Evolutionary conservation across 495 filamentous ascomycete species (phyloP).

Genomic region (Podospora pseudopauciseta): DNA sequence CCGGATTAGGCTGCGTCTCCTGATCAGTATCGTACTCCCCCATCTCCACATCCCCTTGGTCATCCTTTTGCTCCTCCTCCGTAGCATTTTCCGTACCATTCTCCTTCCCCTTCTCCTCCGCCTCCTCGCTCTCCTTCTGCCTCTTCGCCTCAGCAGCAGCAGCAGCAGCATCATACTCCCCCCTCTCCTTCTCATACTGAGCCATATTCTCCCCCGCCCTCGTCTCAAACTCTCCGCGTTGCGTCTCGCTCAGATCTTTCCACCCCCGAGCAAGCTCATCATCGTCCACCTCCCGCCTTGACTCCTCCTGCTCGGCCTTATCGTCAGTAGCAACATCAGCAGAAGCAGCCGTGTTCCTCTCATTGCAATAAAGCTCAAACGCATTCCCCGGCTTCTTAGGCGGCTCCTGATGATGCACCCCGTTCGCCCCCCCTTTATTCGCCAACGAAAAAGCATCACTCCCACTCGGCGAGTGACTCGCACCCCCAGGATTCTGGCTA

Average conservation of each 20-base stretch:
- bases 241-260: conserved; percentile 44
- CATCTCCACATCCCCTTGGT: conserved; percentile 46
- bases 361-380: conserved; percentile 52
- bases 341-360: conserved; percentile 31
- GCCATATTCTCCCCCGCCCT: conserved; percentile 40
- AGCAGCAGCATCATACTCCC: conserved; percentile 29
- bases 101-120: conserved; percentile 18
- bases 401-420: conserved; percentile 25
- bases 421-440: conserved; percentile 28
- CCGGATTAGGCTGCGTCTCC: conserved; percentile 25
- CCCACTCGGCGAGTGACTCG: conserved; percentile 41
- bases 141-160: conserved; percentile 20
- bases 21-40: conserved; percentile 37
- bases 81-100: conserved; percentile 7
- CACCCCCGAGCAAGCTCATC: conserved; percentile 48
- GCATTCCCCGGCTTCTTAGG: conserved; percentile 44
- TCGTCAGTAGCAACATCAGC: conserved; percentile 28
- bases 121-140: conserved; percentile 24
- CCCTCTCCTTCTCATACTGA: conserved; percentile 45
- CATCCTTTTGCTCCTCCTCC: conserved; percentile 29
- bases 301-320: conserved; percentile 26
- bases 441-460: conserved; percentile 43
- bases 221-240: conserved; percentile 42
- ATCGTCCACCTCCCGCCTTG: conserved; percentile 31
- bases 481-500: conserved; percentile 37